These are phyloP conservation scores for Malassezia restricta DNA, from an alignment of 1,284 basidiomycete species.

Conservation along the genomic window DNA sequence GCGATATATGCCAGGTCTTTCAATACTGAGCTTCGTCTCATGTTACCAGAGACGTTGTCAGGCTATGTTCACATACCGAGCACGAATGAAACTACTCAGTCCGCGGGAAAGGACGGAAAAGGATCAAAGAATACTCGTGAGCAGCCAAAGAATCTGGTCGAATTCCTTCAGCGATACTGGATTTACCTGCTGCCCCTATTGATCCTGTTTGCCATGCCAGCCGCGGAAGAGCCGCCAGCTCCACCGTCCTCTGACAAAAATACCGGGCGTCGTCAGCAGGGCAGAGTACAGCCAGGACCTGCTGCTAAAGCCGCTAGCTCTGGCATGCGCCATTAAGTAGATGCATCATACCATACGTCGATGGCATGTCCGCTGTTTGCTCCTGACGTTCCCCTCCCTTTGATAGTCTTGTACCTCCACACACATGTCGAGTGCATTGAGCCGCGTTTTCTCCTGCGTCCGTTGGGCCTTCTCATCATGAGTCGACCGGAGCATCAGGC, in stretches of 20 bases:
- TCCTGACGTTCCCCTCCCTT: no score
- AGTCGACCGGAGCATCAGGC: constrained; percentile 88
- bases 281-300: constrained; percentile 4
- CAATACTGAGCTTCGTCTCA: neutral
- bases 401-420: no score
- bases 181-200: constrained; percentile 24
- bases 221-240: constrained; percentile 17
- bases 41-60: neutral
- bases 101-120: constrained; percentile 5
- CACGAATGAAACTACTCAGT: neutral
- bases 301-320: neutral
- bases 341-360: no score
- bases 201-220: constrained; percentile 23
- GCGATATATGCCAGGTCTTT: neutral
- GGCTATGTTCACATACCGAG: neutral
- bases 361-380: no score
- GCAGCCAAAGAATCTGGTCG: constrained; percentile 13
- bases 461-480: constrained; percentile 51
- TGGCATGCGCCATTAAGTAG: no score
- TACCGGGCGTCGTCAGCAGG: neutral
- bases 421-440: no score
- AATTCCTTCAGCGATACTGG: constrained; percentile 34
- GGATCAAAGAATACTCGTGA: constrained; percentile 16
- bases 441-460: no score
- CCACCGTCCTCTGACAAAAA: neutral